Evolutionary conservation across 495 filamentous ascomycete species (phyloP).

Genomic region (Schizothecium vesticola): DNA sequence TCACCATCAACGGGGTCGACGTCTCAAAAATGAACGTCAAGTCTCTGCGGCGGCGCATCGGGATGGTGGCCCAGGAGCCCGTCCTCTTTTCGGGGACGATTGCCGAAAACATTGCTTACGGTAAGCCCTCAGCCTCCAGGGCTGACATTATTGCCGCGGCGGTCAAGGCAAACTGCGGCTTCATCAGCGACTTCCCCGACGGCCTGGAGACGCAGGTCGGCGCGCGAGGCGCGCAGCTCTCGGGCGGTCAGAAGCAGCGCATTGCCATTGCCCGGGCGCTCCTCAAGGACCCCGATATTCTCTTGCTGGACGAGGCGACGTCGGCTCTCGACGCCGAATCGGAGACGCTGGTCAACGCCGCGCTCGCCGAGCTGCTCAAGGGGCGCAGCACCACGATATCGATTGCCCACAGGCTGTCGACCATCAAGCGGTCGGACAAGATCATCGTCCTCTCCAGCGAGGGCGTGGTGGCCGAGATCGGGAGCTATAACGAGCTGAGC

Average conservation of each 20-base stretch:
- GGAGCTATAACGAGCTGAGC: slow-evolving; percentile 73
- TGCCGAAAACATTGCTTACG: slow-evolving; percentile 95
- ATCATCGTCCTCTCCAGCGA: slow-evolving; percentile 85
- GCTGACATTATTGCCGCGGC: slow-evolving; percentile 82
- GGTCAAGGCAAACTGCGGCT: slow-evolving; percentile 90
- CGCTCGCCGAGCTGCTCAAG: slow-evolving; percentile 70
- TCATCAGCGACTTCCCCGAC: slow-evolving; percentile 94
- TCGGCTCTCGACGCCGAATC: slow-evolving; percentile 95
- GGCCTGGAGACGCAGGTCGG: slow-evolving; percentile 92
- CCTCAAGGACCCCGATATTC: slow-evolving; percentile 91
- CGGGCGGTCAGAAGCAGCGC: slow-evolving; percentile 94
- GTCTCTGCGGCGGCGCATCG: slow-evolving; percentile 86
- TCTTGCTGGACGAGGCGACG: slow-evolving; percentile 93
- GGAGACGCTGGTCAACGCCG: slow-evolving; percentile 90
- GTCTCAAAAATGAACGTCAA: slow-evolving; percentile 88
- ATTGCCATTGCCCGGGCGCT: slow-evolving; percentile 95
- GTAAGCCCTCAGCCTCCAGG: slow-evolving; percentile 70
- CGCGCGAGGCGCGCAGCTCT: slow-evolving; percentile 86
- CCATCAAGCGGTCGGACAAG: slow-evolving; percentile 88
- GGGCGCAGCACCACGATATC: slow-evolving; percentile 93
- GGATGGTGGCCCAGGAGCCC: slow-evolving; percentile 91
- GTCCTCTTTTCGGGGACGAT: slow-evolving; percentile 94
- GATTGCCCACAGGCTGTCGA: slow-evolving; percentile 91
- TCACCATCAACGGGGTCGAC: slow-evolving; percentile 80
- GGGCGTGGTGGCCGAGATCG: slow-evolving; percentile 84